Conservation (phyloP, 176 grass and related monocot genomes). For the Puccinellia tenuiflora region DNA sequence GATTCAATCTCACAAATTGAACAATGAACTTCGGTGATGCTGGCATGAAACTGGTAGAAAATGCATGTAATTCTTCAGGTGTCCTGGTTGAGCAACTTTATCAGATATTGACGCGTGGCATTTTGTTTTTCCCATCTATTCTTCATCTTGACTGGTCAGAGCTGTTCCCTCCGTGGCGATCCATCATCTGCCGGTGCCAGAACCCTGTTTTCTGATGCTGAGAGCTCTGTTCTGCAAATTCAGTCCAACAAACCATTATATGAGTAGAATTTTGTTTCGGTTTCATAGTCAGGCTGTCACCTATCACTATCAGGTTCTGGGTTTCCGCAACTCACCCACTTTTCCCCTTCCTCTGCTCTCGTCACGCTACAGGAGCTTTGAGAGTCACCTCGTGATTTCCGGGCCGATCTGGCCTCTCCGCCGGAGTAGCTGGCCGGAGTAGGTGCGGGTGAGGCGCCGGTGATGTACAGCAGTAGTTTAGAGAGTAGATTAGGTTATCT, state of each 20-base stretch:
- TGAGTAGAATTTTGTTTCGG: neutral
- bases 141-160: slow-evolving; percentile 29
- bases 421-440: too few relatives aligned
- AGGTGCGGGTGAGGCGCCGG: too few relatives aligned
- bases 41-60: neutral
- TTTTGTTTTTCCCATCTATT: too few relatives aligned
- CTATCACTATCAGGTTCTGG: neutral
- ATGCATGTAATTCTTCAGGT: neutral
- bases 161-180: neutral
- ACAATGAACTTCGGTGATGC: neutral
- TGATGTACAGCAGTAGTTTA: too few relatives aligned
- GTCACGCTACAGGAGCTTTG: too few relatives aligned
- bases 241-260: neutral
- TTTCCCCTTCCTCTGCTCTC: too few relatives aligned
- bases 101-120: neutral
- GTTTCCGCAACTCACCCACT: too few relatives aligned
- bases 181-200: slow-evolving; percentile 22
- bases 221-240: neutral
- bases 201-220: neutral
- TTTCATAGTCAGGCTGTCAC: neutral
- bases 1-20: neutral
- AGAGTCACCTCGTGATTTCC: too few relatives aligned
- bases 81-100: neutral
- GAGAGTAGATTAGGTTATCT: too few relatives aligned
- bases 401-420: too few relatives aligned